Base-by-base conservation (phyloP, 139 green algal genomes). In the Chlamydomonas applanata region DNA sequence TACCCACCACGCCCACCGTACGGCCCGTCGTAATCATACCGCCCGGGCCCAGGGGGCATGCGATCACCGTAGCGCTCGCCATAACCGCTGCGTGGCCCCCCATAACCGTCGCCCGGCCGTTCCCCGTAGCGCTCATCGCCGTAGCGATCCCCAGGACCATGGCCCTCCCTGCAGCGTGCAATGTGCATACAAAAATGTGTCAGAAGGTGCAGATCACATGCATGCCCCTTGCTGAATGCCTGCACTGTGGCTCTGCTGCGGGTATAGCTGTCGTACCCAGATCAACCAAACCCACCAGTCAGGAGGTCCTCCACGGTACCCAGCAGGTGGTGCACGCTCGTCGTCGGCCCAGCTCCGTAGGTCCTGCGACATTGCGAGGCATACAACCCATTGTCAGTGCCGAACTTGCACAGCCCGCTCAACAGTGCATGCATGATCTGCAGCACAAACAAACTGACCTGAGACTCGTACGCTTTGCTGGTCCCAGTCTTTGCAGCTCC, bases 261-360 rank as follows among this genome's bases (percentile, higher is more conserved):
- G n/a, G n/a, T n/a, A n/a, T n/a, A 49, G 40, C 40, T 49, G 40
- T 49, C 57, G 11, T 40, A n/a, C 35, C 22, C 3, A 40, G 25
- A 33, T 22, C 11, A 19, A n/a, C 24, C 11, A 29, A 29, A n/a
- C 57, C 7, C 24, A 65, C 57, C 11, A 40, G 57, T 29, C 57
- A 29, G 57, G 19, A 29, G 57, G 29, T 36, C 24, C 57, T 32
- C 25, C 57, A n/a, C 57, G 57, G 57, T 32, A 29, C 57, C 25
- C 57, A 22, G 24, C n/a, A 36, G 78, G 68, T 14, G 78, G 72
- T 3, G 49, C 74, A 0, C 79, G 73, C 60, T 86, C 80, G 40
- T 86, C 80, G 25, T 86, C 80, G 2, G 80, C 80, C 80, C 80
- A 86, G 25, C 59, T 56, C 14, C 74, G 69, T 25, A 59, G 16